Base-by-base conservation (phyloP, 2,329 filamentous ascomycete species). In the Chrysoporthe deuterocubensis region DNA sequence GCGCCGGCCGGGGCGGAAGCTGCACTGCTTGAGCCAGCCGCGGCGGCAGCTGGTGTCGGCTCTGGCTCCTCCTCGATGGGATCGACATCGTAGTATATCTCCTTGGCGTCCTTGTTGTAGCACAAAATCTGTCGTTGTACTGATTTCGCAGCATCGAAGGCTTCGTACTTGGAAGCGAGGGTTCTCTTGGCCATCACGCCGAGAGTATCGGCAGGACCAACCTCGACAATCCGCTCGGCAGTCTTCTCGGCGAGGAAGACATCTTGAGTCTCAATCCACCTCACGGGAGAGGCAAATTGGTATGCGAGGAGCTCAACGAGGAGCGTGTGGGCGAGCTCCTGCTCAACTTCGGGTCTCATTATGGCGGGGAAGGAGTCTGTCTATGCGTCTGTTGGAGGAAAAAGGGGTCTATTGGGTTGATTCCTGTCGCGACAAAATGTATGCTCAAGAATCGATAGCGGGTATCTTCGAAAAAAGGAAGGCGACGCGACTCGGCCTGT, bases 261-360 rank as follows among this genome's bases (percentile, higher is more conserved):
- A 95, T 99, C 96, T 83, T 99, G 96, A 66, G 96, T 99, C 84
- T 99, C 96, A 81, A 99, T 99, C 96, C 96, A 99, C 90, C 96
- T 91, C 75, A 99, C 96, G 62, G 96, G 96, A 65, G 95, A 98
- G 76, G 96, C 96, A 81, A 99, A 99, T 80, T 99, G 96, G 83
- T 98, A 99, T 85, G 96, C 96, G 74, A 99, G 90, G 72, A 99
- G 92, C 90, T 99, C 96, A 73, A 99, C 93, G 79, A 99, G 92
- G 82, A 99, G 89, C 74, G 95, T 98, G 83, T 99, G 95, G 78
- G 96, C 92, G 81, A 99, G 92, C 86, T 99, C 96, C 84, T 99
- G 96, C 90, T 99, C 95, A 81, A 98, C 87, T 89, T 99, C 96
- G 81, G 96, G 96, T 86, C 93, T 93, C 95, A 98, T 98, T 75